Percentiles rank a stretch among this genome's conserved stretches.
Evolutionary conservation across 495 filamentous ascomycete genomes (phyloP).

Genomic region (Tetracladium setigerum): DNA sequence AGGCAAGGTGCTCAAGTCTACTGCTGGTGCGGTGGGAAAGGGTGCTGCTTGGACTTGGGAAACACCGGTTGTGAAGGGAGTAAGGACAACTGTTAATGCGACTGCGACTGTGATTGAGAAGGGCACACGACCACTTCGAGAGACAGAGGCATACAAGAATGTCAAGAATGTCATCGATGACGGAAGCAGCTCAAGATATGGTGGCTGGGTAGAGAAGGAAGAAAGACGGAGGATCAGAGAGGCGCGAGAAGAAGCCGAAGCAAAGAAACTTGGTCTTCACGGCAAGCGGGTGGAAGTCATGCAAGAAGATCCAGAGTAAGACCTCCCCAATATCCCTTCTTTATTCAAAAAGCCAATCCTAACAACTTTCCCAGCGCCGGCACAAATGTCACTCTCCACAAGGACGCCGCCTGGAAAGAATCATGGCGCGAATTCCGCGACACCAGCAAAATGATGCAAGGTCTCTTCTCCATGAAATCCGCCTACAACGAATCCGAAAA

Average conservation of each 20-base stretch:
- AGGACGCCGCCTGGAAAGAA: conserved; percentile 93
- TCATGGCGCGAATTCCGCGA: conserved; percentile 91
- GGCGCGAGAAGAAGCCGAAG: conserved; percentile 58
- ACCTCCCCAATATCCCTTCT: conserved; percentile 8
- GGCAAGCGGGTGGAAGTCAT: conserved; percentile 44
- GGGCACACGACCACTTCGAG: conserved; percentile 83
- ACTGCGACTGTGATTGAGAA: conserved; percentile 86
- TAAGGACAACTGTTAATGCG: conserved; percentile 75
- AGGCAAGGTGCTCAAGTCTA: conserved; percentile 70
- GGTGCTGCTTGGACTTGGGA: conserved; percentile 96
- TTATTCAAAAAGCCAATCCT: conserved; percentile 6
- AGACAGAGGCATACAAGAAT: conserved; percentile 89
- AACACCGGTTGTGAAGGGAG: conserved; percentile 82
- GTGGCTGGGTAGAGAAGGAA: conserved; percentile 93
- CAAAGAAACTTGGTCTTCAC: conserved; percentile 35
- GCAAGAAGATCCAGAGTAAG: conserved; percentile 84
- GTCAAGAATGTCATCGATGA: conserved; percentile 97
- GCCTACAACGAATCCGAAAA: conserved; percentile 95
- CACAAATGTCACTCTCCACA: conserved; percentile 89
- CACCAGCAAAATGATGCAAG: conserved; percentile 79
- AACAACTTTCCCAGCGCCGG: conserved; percentile 58
- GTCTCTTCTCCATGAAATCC: conserved; percentile 71
- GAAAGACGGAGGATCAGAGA: conserved; percentile 75
- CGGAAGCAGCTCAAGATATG: conserved; percentile 90
- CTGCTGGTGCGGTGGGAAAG: conserved; percentile 78